Evolutionary conservation across 2,329 filamentous ascomycete species (phyloP).

Genomic region (Chaetomium sp.): DNA sequence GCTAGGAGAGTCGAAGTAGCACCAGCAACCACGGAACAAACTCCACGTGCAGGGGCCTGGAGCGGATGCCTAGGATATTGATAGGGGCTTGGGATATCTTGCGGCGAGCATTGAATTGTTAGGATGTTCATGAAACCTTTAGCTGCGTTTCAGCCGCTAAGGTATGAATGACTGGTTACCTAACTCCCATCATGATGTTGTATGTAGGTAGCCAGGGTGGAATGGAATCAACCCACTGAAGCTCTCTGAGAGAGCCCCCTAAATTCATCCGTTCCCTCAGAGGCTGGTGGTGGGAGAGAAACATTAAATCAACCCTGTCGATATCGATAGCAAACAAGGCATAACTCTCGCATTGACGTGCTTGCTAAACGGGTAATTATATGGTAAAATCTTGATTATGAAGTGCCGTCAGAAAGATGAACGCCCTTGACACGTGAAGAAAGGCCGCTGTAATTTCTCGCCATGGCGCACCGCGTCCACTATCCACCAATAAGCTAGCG

Average conservation of each 20-base stretch:
- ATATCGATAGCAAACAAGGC: neutral
- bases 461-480: slow-evolving; percentile 28
- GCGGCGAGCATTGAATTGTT: neutral
- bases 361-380: neutral
- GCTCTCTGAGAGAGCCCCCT: neutral
- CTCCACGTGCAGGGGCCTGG: neutral
- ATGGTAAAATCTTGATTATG: neutral
- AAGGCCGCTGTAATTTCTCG: slow-evolving; percentile 25
- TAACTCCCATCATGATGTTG: neutral
- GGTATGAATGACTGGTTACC: neutral
- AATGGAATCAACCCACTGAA: neutral
- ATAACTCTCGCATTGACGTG: neutral
- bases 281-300: neutral
- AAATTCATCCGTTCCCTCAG: neutral
- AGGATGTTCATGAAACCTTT: neutral
- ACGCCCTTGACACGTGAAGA: slow-evolving; percentile 29
- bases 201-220: too few relatives aligned
- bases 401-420: neutral
- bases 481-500: slow-evolving; percentile 29
- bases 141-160: neutral
- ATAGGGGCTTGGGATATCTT: neutral
- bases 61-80: neutral
- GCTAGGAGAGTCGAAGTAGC: slow-evolving; percentile 33
- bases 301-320: neutral
- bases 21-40: neutral